Conservation (phyloP, 768 basidiomycete species). For the Leucocoprinus leucothites region DNA sequence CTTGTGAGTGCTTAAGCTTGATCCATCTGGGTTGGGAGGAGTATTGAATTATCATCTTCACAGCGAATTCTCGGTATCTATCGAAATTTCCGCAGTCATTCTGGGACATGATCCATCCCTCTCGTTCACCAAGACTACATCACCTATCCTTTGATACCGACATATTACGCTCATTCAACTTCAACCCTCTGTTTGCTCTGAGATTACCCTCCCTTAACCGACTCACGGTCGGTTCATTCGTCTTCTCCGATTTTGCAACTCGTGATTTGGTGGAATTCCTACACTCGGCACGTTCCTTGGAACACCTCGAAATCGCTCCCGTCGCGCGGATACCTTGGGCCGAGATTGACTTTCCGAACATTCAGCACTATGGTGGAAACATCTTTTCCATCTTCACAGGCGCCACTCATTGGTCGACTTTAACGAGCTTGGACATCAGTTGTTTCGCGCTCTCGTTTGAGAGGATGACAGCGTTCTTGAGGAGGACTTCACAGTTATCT, state of each 20-base stretch:
- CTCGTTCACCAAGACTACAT: constrained; percentile 2
- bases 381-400: not conserved
- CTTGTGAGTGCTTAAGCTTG: not conserved
- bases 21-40: no score
- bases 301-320: not conserved
- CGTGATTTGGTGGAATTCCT: not conserved
- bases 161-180: constrained; percentile 1
- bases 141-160: not conserved
- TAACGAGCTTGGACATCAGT: constrained; percentile 2
- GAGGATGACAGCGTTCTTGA: not conserved
- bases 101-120: constrained; percentile 2
- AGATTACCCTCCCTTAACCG: not conserved
- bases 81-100: not conserved
- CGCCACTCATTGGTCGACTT: not conserved
- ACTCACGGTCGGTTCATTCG: not conserved
- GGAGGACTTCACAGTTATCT: not conserved
- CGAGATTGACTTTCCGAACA: not conserved
- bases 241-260: not conserved
- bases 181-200: not conserved
- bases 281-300: not conserved
- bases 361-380: constrained; percentile 5
- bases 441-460: not conserved
- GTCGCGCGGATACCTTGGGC: constrained; percentile 2
- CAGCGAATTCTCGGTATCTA: not conserved
- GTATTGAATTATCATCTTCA: no score